Evolutionary conservation across 176 grass and related monocot genomes (phyloP), one percentile per base, ranked within the genome.

Genomic region (Rhipidocladum racemiflorum): DNA sequence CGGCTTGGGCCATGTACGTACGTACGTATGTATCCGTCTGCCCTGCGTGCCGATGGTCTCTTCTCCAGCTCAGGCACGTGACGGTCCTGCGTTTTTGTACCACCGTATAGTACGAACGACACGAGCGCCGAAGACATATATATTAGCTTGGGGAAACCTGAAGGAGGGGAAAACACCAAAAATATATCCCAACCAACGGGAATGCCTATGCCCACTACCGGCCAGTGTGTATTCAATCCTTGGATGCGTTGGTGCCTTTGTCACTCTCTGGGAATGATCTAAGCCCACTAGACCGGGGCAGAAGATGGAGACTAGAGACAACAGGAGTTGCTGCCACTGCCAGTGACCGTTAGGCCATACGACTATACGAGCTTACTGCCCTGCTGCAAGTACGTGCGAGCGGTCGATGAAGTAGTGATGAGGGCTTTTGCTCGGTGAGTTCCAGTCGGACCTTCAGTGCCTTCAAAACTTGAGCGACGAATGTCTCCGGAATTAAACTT

Each of bases 11-110:
- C 61, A 38, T 61, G 48, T 34, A 18, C 6, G n/a, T 34, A 18
- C 6, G n/a, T 23, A 28, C 1, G 32, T 23, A 28, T 4, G 36
- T 25, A 12, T 13, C 32, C 40, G 35, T 60, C 45, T 16, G 13
- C 56, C 38, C 44, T 29, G 66, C 59, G 50, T 48, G 79, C 7
- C 24, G 30, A 9, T 44, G 54, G 56, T 54, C 59, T 48, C 81
- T 24, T 29, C 67, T 88, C 86, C 74, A 67, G 85, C 71, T 67
- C 59, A 40, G 60, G 61, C 73, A 78, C 34, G 55, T 35, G 65
- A 61, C 34, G 57, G 67, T 64, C 63, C 35, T 12, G 50, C 1
- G 9, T n/a, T 2, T 9, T 57, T 9, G 53, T n/a, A 55, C 20
- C 53, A 71, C 55, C 79, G 35, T 9, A 7, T 48, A 1, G 45